Percentiles rank a stretch among this genome's conserved stretches.
Conservation (phyloP, 768 basidiomycete species). For the Trichaptum fuscoviolaceum region DNA sequence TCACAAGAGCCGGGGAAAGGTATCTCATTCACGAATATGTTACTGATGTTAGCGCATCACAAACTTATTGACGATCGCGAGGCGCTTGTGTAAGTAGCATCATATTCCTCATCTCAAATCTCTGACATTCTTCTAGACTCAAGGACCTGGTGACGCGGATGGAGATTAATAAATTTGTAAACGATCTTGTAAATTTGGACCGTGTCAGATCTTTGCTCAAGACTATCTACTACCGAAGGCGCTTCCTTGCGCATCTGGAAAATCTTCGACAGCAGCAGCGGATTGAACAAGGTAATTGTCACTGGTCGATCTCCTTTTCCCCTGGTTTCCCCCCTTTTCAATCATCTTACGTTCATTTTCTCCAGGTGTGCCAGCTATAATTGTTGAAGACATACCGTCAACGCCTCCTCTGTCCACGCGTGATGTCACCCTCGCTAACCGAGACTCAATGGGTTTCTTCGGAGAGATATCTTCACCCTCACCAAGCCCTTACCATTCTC, state of each 20-base stretch:
- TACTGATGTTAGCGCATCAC: conserved; percentile 83
- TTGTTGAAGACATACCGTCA: conserved; percentile 54
- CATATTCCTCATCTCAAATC: conserved; percentile 6
- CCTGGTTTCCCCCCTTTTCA: neutral
- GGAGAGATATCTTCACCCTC: conserved; percentile 30
- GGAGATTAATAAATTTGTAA: conserved; percentile 73
- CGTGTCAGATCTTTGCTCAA: conserved; percentile 75
- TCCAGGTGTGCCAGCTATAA: conserved; percentile 64
- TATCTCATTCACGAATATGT: conserved; percentile 89
- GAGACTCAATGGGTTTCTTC: neutral
- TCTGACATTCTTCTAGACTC: conserved; percentile 41
- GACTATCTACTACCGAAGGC: conserved; percentile 66
- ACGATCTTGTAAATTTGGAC: conserved; percentile 81
- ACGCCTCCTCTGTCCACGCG: conserved; percentile 48
- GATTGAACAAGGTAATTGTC: conserved; percentile 36
- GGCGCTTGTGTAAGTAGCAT: conserved; percentile 69
- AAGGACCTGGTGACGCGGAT: conserved; percentile 76
- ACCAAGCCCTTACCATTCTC: conserved; percentile 28
- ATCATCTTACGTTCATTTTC: conserved; percentile 2
- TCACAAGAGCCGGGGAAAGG: conserved; percentile 67
- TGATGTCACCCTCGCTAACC: conserved; percentile 41
- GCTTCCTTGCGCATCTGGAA: conserved; percentile 53
- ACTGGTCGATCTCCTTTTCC: neutral
- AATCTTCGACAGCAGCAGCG: conserved; percentile 27
- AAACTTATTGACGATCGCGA: conserved; percentile 87